Evolutionary conservation across 2,329 filamentous ascomycete genomes (phyloP).

Genomic region (Neopestalotiopsis sp.): DNA sequence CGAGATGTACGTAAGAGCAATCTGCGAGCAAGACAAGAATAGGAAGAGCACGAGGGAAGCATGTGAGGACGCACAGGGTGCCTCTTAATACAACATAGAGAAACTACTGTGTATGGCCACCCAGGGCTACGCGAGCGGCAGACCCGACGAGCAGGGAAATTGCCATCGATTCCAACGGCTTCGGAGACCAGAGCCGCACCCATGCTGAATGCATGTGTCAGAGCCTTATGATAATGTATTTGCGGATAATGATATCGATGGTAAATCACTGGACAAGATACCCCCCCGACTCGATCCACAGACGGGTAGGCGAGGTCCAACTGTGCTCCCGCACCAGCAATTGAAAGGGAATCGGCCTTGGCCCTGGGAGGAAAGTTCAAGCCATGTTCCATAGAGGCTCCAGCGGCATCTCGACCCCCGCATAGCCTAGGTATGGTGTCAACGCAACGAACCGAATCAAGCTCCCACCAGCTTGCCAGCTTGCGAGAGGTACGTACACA

Average conservation of each 20-base stretch:
- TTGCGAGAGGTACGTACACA: not conserved
- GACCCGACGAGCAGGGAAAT: not conserved
- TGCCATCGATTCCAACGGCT: not conserved
- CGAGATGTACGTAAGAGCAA: constrained; percentile 7
- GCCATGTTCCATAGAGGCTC: not conserved
- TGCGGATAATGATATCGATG: not conserved
- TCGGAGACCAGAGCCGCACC: not conserved
- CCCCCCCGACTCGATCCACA: not conserved
- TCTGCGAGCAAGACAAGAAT: not conserved
- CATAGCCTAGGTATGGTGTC: not conserved
- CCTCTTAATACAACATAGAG: not conserved
- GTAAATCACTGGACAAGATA: not conserved
- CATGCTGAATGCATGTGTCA: not conserved
- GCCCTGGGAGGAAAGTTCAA: not conserved
- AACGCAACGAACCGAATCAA: not conserved
- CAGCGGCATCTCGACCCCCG: not conserved
- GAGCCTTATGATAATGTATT: not conserved
- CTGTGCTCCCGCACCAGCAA: not conserved
- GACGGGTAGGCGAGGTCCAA: not conserved
- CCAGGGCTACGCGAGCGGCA: not conserved
- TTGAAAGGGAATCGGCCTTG: not conserved
- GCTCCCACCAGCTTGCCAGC: not conserved
- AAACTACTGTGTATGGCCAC: not conserved
- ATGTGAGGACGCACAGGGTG: constrained; percentile 4
- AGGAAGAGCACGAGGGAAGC: not conserved